Evolutionary conservation across 139 green algal genomes (phyloP).

Genomic region (Picochlorum sp.): DNA sequence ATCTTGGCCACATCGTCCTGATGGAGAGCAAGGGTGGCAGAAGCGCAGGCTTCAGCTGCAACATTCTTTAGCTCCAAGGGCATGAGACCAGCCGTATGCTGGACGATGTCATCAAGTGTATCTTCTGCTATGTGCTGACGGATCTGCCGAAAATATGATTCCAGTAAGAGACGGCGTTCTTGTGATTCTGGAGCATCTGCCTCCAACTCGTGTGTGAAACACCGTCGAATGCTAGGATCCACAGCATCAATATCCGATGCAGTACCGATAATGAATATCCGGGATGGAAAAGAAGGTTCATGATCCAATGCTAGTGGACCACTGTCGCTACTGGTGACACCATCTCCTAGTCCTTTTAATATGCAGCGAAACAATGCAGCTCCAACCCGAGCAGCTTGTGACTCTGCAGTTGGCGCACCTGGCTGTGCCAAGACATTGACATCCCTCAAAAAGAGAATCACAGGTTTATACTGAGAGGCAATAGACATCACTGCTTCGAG

Average conservation of each 20-base stretch:
- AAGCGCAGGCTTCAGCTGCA: slow-evolving; percentile 51
- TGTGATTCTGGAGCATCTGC: slow-evolving; percentile 30
- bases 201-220: slow-evolving; percentile 76
- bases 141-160: not conserved
- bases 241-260: slow-evolving; percentile 37
- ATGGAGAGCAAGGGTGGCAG: slow-evolving; percentile 12
- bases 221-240: slow-evolving; percentile 47
- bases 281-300: slow-evolving; percentile 45
- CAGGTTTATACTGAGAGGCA: slow-evolving; percentile 45
- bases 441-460: slow-evolving; percentile 43
- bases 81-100: slow-evolving; percentile 69
- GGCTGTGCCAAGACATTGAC: slow-evolving; percentile 29
- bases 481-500: slow-evolving; percentile 38
- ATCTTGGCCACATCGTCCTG: not conserved
- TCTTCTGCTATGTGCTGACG: not conserved
- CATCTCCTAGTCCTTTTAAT: not conserved
- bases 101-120: slow-evolving; percentile 25
- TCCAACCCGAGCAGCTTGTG: slow-evolving; percentile 21
- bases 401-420: slow-evolving; percentile 3
- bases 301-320: not conserved
- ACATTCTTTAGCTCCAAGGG: slow-evolving; percentile 58
- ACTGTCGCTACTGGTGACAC: not conserved
- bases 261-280: slow-evolving; percentile 21
- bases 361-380: slow-evolving; percentile 31
- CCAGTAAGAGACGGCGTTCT: slow-evolving; percentile 29